A percentile compares a stretch with the other conserved stretches of the same genome.
phyloP scores from a whole-genome alignment of 352 stramenopile species.

The Globisporangium nagaii region DNA sequence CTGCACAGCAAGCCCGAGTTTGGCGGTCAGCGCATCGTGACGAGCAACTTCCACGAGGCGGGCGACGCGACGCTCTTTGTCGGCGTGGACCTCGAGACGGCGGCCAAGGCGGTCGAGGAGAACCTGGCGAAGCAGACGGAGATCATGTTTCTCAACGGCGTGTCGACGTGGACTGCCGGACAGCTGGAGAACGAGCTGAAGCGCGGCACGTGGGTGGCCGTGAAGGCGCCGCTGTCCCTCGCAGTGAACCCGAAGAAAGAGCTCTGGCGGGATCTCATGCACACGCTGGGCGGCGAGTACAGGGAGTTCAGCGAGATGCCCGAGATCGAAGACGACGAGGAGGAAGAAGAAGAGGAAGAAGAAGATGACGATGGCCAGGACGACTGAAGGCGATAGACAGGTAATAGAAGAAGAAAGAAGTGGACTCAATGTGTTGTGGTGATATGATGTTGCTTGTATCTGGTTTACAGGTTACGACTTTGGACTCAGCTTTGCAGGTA shows the following conservation, averaged over 20 bases:
- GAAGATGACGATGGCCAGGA: slow-evolving; percentile 14
- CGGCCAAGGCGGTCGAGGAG: slow-evolving; percentile 49
- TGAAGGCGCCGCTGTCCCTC: slow-evolving; percentile 65
- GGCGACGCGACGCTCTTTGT: slow-evolving; percentile 54
- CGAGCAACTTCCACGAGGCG: slow-evolving; percentile 35
- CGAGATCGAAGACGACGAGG: slow-evolving; percentile 35
- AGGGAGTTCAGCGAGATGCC: slow-evolving; percentile 66
- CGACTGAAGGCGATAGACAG: slow-evolving; percentile 7
- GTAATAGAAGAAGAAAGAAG: slow-evolving; percentile 22
- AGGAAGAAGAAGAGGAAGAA: slow-evolving; percentile 23
- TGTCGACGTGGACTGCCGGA: slow-evolving; percentile 61
- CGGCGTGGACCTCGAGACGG: slow-evolving; percentile 58
- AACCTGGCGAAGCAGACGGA: slow-evolving; percentile 47
- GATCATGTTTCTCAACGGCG: slow-evolving; percentile 74
- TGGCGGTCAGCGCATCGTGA: slow-evolving; percentile 44
- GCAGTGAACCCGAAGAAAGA: slow-evolving; percentile 58
- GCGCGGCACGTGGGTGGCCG: slow-evolving; percentile 64
- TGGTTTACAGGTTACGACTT: no score
- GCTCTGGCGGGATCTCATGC: slow-evolving; percentile 71
- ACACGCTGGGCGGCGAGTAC: slow-evolving; percentile 60
- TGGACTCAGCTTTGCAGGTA: no score
- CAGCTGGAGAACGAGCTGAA: slow-evolving; percentile 71
- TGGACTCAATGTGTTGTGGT: no score
- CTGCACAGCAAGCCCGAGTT: slow-evolving; percentile 27
- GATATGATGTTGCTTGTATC: no score